Evolutionary conservation across 352 stramenopile genomes (phyloP), one percentile per base, ranked within the genome.

Genomic region (Phytopythium sindhum): DNA sequence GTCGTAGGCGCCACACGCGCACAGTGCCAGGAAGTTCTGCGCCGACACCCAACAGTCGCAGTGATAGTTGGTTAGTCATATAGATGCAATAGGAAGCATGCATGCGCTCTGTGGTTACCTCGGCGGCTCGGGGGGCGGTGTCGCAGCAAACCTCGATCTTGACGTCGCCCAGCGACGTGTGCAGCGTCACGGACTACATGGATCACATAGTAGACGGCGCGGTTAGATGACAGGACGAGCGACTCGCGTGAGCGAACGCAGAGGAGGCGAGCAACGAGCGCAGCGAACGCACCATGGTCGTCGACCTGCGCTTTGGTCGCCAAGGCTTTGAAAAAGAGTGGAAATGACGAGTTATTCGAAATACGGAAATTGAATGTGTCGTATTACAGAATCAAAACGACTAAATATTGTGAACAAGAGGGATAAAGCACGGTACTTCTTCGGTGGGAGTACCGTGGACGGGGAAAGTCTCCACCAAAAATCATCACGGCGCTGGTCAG

Each of bases 101-200:
- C n/a, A 52, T 15, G n/a, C 23, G 57, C 29, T 6, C 45, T 35
- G 31, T 14, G 14, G 8, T 0, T 75, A 94, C 89, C 75, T 94
- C 81, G 31, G 86, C 82, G 15, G 95, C 95, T 63, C 80, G 77
- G 11, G 91, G 95, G 39, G 90, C 88, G 10, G 92, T 98, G 75
- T 99, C 94, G 69, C 93, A 98, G 73, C 91, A 98, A 35, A 99
- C 85, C 78, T 99, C 97, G 63, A 98, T 91, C 74, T 99, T 99
- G 53, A 99, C 82, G 66, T 98, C 93, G 28, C 97, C 97, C 6
- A 98, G 73, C 4, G 74, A 95, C 53, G 97, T 99, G 67, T 98
- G 91, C 19, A 99, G 81, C 45, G 95, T 99, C 35, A 98, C 92
- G 29, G 95, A 96, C 88, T 94, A 61, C n/a, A 56, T 7, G 9